Conservation (phyloP, 108 stramenopile species). For the Fragilaria radians region DNA sequence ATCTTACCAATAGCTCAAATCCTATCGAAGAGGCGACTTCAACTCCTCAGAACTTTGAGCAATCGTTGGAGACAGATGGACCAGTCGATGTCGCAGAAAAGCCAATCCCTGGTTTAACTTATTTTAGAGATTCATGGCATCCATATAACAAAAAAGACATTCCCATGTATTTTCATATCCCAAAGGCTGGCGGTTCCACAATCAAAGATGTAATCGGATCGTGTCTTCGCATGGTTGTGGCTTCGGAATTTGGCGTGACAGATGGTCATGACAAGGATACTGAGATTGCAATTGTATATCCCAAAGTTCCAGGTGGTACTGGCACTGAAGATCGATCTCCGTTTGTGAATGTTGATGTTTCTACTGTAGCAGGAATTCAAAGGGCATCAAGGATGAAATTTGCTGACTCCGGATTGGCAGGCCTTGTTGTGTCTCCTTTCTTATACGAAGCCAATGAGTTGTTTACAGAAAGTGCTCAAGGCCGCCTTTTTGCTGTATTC, state of each 20-base stretch:
- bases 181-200: constrained; percentile 41
- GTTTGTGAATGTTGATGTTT: constrained; percentile 53
- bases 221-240: constrained; percentile 46
- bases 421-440: constrained; percentile 46
- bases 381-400: constrained; percentile 45
- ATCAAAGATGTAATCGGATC: constrained; percentile 46
- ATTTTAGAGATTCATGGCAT: constrained; percentile 48
- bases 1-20: not conserved
- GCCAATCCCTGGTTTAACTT: constrained; percentile 4
- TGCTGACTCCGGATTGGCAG: constrained; percentile 44
- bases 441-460: constrained; percentile 44
- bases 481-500: constrained; percentile 50
- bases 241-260: constrained; percentile 47
- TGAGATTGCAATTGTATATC: constrained; percentile 44
- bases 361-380: constrained; percentile 44
- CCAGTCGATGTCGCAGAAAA: not conserved
- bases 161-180: constrained; percentile 49
- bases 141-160: constrained; percentile 33
- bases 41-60: not conserved
- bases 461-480: constrained; percentile 39
- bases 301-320: constrained; percentile 26
- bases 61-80: not conserved
- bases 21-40: not conserved
- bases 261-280: constrained; percentile 48
- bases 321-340: constrained; percentile 38